Percentiles rank a stretch among this genome's conserved stretches.
phyloP scores from a whole-genome alignment of 805 yeast species.

The Pichia membranifaciens region DNA sequence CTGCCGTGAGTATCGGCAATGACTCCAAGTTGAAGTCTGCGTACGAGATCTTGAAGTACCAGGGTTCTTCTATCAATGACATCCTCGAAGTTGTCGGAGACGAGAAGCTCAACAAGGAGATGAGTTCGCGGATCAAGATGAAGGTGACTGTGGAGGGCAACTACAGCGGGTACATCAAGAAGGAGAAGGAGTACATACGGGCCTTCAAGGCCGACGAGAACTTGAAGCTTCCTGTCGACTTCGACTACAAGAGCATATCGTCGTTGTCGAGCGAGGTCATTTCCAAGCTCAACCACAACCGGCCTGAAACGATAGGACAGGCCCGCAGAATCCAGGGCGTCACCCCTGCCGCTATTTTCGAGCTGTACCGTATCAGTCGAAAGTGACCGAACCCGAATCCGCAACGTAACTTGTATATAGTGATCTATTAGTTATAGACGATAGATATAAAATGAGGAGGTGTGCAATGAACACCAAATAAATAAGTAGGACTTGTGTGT shows the following conservation, averaged over 20 bases:
- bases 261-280: slow-evolving; percentile 76
- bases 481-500: background rate
- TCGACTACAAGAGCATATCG: slow-evolving; percentile 52
- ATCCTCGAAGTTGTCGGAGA: slow-evolving; percentile 34
- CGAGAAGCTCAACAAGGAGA: slow-evolving; percentile 17
- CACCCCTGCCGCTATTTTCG: slow-evolving; percentile 88
- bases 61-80: slow-evolving; percentile 32
- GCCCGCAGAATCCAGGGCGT: slow-evolving; percentile 93
- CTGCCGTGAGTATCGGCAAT: slow-evolving; percentile 44
- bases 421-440: background rate
- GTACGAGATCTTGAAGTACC: slow-evolving; percentile 63
- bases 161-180: slow-evolving; percentile 71
- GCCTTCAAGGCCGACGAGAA: slow-evolving; percentile 84
- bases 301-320: slow-evolving; percentile 90
- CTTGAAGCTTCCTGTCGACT: slow-evolving; percentile 60
- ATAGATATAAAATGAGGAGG: background rate
- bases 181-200: slow-evolving; percentile 63
- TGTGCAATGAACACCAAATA: background rate
- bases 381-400: slow-evolving; percentile 14
- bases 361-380: slow-evolving; percentile 54
- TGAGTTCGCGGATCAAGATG: slow-evolving; percentile 43
- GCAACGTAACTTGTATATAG: background rate
- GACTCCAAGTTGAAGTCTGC: slow-evolving; percentile 54
- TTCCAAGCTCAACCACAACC: slow-evolving; percentile 58
- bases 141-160: slow-evolving; percentile 74